phyloP scores from a whole-genome alignment of 805 yeast species.

The Zygoascus bituminiphila region DNA sequence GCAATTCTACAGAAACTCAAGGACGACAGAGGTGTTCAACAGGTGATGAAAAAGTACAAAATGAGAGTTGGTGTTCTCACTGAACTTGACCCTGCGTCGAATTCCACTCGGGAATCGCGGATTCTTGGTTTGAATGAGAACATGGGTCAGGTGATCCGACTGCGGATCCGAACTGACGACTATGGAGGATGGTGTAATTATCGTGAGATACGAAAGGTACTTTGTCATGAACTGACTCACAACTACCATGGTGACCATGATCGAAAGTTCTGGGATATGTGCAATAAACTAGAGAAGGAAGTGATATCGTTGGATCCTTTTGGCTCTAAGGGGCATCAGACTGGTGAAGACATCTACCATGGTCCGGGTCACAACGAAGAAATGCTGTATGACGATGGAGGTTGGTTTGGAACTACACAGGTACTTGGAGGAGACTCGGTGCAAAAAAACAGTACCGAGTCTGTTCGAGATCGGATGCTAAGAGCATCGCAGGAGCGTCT shows the following conservation, averaged over 20 bases:
- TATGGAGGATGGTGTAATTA: conserved; percentile 32
- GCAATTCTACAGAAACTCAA: conserved; percentile 24
- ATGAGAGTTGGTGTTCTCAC: conserved; percentile 30
- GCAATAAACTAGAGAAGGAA: conserved; percentile 28
- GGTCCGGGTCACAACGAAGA: conserved; percentile 16
- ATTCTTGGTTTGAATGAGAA: conserved; percentile 30
- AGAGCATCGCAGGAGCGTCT: conserved; percentile 1
- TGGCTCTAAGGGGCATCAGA: conserved; percentile 21
- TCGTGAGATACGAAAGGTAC: conserved; percentile 26
- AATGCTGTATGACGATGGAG: conserved; percentile 19
- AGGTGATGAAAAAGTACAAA: conserved; percentile 30
- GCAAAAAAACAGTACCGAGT: neutral
- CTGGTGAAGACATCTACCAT: conserved; percentile 16
- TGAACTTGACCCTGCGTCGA: conserved; percentile 33
- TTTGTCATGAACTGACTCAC: conserved; percentile 35
- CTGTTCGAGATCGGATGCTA: neutral
- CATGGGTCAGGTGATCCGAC: conserved; percentile 29
- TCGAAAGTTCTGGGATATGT: conserved; percentile 29
- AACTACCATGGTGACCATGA: conserved; percentile 31
- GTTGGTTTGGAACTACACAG: conserved; percentile 21
- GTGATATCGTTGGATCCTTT: conserved; percentile 26
- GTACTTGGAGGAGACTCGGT: conserved; percentile 12
- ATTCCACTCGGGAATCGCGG: conserved; percentile 24
- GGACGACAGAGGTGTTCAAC: conserved; percentile 30
- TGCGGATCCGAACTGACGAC: conserved; percentile 32